phyloP scores from a whole-genome alignment of 139 green algal genomes.

The Nannochloris sp. region DNA sequence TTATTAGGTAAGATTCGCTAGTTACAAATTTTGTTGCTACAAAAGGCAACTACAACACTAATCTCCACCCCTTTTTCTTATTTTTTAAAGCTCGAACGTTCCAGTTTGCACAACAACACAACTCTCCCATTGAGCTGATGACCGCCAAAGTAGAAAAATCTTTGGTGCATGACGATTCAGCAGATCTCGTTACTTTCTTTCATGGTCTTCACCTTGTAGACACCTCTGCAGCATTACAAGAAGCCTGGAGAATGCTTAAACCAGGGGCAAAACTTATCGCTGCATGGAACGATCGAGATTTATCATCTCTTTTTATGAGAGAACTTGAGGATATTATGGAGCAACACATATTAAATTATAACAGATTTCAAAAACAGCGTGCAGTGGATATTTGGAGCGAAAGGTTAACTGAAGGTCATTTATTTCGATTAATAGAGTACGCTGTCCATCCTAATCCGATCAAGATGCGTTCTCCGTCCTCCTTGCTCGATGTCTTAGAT shows the following conservation, averaged over 20 bases:
- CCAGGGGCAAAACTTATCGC: constrained; percentile 12
- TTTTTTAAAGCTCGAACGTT: no score
- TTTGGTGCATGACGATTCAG: constrained; percentile 12
- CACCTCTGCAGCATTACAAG: constrained; percentile 8
- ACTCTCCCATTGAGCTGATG: constrained; percentile 23
- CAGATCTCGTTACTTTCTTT: constrained; percentile 24
- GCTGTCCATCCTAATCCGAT: constrained; percentile 23
- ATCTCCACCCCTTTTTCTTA: no score
- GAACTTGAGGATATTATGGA: constrained; percentile 20
- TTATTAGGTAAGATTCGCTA: no score
- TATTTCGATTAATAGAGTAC: constrained; percentile 19
- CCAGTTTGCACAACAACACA: constrained; percentile 11
- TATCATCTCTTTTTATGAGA: constrained; percentile 1
- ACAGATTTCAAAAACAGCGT: constrained; percentile 20
- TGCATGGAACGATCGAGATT: constrained; percentile 28
- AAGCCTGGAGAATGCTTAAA: constrained; percentile 21
- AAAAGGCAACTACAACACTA: no score
- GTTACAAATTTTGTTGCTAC: no score
- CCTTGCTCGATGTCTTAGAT: constrained; percentile 25
- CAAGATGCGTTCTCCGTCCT: background rate
- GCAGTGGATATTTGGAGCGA: constrained; percentile 16
- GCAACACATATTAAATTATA: constrained; percentile 17
- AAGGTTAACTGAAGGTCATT: constrained; percentile 6
- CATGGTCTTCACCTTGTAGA: constrained; percentile 25
- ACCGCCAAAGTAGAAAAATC: constrained; percentile 21